Evolutionary conservation across 371 early-diverging fungal genomes (phyloP), one percentile per base, ranked within the genome.

Genomic region (Syncephalastrum monosporum): DNA sequence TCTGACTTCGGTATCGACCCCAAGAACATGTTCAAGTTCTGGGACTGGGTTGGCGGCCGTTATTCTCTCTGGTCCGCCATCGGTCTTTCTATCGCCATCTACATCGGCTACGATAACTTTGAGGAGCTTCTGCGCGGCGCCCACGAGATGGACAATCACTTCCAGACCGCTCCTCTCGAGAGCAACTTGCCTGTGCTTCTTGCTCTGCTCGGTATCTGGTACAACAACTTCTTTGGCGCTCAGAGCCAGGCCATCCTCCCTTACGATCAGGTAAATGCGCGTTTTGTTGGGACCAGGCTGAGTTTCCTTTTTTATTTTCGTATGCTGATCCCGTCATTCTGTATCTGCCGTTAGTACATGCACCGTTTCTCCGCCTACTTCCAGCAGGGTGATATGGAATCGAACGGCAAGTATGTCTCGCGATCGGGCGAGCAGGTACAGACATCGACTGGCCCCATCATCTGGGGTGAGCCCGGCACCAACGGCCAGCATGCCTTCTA

Each of bases 321-420:
- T 33, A 33, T 33, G 12, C 38, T 33, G 38, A 33, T 33, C 7
- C 38, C 38, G 38, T 33, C 12, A 33, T 33, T 12, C 38, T 33
- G 38, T 12, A 10, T 33, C 38, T 33, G 6, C 38, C 38, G 8
- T 33, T 33, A 33, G 77, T 98, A 99, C 78, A 81, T 99, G 78
- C 89, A 90, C 68, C 88, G 97, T 50, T 97, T 99, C 79, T 84
- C 98, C 42, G 94, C 96, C 47, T 98, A 99, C 81, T 91, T 99
- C 85, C 99, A 99, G 80, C 98, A 96, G 85, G 98, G 97, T 60
- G 99, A 99, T 74, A 99, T 99, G 99, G 99, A 99, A 77, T 96
- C 97, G 46, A 99, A 99, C 73, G 99, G 99, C 68, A 99, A 99
- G 79, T 91, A 90, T 59, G 84, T 90, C 50, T 91, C 91, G 59